A percentile compares a stretch with the other conserved stretches of the same genome.
Conservation (phyloP, 768 basidiomycete species). For the Dendrothele bispora region DNA sequence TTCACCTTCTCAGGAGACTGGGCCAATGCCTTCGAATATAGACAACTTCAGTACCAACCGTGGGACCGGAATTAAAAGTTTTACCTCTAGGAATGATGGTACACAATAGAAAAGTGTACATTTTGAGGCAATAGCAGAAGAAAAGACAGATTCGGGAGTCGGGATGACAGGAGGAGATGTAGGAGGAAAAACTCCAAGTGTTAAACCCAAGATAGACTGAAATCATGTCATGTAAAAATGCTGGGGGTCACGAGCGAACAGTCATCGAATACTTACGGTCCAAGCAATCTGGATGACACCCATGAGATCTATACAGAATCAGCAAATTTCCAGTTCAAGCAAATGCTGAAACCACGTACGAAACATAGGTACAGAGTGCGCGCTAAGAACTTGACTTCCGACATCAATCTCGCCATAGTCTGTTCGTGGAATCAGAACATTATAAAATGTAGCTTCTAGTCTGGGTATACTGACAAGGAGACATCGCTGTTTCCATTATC, state of each 20-base stretch:
- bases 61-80: background rate
- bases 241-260: background rate
- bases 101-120: constrained; percentile 18
- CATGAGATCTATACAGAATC: constrained; percentile 22
- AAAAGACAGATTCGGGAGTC: constrained; percentile 11
- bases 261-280: background rate
- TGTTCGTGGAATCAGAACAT: background rate
- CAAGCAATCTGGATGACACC: constrained; percentile 23
- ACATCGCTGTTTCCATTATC: constrained; percentile 9
- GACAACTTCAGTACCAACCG: background rate
- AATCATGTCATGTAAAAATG: background rate
- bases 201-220: constrained; percentile 5
- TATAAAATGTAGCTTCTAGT: background rate
- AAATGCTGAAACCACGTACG: constrained; percentile 16
- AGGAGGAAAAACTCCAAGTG: constrained; percentile 6
- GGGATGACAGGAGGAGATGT: background rate
- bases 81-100: constrained; percentile 26
- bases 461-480: too few relatives aligned
- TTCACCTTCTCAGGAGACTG: constrained; percentile 4
- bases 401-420: constrained; percentile 25
- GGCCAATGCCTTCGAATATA: constrained; percentile 2
- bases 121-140: constrained; percentile 10
- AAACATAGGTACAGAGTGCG: background rate
- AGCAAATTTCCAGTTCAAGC: constrained; percentile 1
- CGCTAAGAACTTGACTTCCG: background rate